phyloP scores from a whole-genome alignment of 805 yeast genomes.

The Ogataea naganishii region DNA sequence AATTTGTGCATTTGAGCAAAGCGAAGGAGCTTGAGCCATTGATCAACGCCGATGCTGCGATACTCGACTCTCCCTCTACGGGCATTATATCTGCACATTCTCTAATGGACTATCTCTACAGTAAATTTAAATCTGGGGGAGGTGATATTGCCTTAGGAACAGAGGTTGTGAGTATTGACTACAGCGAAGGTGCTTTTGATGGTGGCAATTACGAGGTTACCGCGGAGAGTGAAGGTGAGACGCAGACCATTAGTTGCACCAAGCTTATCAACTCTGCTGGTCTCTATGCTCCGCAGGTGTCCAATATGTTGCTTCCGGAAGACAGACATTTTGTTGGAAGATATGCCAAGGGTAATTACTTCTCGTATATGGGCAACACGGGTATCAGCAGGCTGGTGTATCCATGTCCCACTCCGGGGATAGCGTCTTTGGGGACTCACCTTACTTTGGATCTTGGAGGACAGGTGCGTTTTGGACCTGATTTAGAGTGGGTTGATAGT shows the following conservation, averaged over 20 bases:
- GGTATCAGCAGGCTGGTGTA: conserved; percentile 53
- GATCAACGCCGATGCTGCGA: conserved; percentile 52
- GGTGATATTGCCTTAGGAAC: conserved; percentile 65
- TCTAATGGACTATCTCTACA: conserved; percentile 49
- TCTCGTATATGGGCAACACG: conserved; percentile 34
- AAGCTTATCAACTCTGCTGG: conserved; percentile 76
- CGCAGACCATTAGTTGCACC: conserved; percentile 38
- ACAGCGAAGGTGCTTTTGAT: conserved; percentile 23
- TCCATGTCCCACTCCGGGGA: conserved; percentile 69
- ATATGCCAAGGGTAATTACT: conserved; percentile 85
- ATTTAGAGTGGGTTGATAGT: conserved; percentile 66
- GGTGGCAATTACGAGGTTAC: conserved; percentile 17
- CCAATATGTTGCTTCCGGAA: conserved; percentile 60
- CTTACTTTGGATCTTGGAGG: conserved; percentile 79
- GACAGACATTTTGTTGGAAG: conserved; percentile 48
- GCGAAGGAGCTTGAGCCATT: conserved; percentile 54
- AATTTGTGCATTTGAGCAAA: conserved; percentile 35
- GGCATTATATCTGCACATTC: conserved; percentile 84
- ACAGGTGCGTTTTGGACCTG: conserved; percentile 79
- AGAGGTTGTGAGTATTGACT: conserved; percentile 34
- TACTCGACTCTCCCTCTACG: conserved; percentile 68
- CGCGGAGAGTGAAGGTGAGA: conserved; percentile 20
- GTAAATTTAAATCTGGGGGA: conserved; percentile 43
- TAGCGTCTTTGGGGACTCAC: conserved; percentile 82
- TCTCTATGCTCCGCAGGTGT: conserved; percentile 58